Conservation (phyloP, 352 stramenopile species). For the Pythium folliculosum region DNA sequence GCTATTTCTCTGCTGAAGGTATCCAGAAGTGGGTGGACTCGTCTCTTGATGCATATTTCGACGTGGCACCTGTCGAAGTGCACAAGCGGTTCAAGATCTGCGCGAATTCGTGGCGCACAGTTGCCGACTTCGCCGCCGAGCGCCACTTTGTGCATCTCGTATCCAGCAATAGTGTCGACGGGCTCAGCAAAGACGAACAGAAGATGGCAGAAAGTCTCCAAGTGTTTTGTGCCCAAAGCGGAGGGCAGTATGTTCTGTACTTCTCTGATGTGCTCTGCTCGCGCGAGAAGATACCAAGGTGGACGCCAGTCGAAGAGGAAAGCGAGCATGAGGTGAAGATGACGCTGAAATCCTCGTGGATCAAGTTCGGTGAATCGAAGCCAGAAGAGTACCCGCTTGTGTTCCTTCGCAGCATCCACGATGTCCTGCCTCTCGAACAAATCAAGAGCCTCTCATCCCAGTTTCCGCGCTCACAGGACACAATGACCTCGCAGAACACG, state of each 20-base stretch:
- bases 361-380: background rate
- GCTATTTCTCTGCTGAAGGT: background rate
- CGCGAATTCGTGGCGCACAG: background rate
- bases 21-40: background rate
- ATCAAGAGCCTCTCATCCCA: background rate
- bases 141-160: conserved; percentile 1
- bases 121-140: background rate
- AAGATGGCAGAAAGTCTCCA: background rate
- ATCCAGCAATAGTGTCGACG: background rate
- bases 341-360: background rate
- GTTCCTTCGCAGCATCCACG: background rate
- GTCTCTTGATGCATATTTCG: background rate
- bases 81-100: background rate
- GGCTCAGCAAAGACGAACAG: background rate
- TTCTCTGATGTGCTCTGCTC: background rate
- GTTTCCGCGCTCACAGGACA: background rate
- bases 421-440: background rate
- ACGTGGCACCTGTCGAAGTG: background rate
- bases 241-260: background rate
- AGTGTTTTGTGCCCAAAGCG: background rate
- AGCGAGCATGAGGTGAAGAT: background rate
- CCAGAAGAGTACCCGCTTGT: background rate
- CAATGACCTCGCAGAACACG: background rate
- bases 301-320: background rate
- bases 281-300: background rate